Percentiles rank a stretch among this genome's conserved stretches.
Evolutionary conservation across 1,284 basidiomycete species (phyloP).

Genomic region (Ceratobasidium sp.): DNA sequence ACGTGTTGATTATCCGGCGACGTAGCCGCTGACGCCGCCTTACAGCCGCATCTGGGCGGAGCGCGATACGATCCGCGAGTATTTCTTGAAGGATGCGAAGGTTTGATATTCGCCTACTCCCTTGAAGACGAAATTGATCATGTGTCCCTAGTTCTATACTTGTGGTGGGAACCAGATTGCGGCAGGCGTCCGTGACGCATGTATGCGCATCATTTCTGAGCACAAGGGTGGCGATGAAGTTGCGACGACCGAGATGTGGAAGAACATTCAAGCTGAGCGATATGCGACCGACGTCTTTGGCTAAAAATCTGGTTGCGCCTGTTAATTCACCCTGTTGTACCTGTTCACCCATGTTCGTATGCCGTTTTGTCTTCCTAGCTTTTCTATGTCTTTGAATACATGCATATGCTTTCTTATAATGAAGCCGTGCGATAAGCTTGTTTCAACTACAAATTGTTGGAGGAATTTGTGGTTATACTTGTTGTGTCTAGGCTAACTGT

Average conservation of each 20-base stretch:
- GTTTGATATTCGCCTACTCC: background rate
- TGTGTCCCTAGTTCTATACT: constrained; percentile 5
- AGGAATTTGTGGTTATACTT: no score
- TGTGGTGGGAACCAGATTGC: constrained; percentile 24
- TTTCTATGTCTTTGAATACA: no score
- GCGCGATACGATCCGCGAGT: constrained; percentile 56
- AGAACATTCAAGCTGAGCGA: constrained; percentile 22
- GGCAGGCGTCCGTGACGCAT: background rate
- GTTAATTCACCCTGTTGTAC: background rate
- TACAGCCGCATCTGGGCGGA: constrained; percentile 65
- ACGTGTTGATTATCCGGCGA: background rate
- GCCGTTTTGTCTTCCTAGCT: no score
- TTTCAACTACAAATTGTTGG: no score
- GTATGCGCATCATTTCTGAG: constrained; percentile 20
- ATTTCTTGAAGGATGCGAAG: constrained; percentile 13
- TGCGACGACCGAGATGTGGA: constrained; percentile 6
- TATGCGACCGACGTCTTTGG: constrained; percentile 41
- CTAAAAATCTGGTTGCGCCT: constrained; percentile 15
- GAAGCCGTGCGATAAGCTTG: no score
- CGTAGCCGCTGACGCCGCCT: background rate
- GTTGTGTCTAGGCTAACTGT: no score
- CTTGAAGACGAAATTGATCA: constrained; percentile 48
- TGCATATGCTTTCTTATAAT: no score
- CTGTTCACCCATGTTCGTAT: no score
- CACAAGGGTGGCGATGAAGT: background rate